Base-by-base conservation (phyloP, 441 rosid species). In the Jatropha podagrica region DNA sequence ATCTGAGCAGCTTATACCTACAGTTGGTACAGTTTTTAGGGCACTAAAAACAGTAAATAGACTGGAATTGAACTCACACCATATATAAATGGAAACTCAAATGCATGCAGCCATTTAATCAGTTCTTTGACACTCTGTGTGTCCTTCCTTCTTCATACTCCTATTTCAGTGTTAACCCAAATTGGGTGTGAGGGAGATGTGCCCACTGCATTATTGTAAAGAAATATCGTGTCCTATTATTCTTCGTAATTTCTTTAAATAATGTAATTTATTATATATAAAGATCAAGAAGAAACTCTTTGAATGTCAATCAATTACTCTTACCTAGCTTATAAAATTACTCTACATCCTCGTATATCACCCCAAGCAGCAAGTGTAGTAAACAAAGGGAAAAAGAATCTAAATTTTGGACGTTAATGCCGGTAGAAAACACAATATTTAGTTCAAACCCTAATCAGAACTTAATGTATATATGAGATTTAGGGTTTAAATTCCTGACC, bases 181-280 rank as follows among this genome's bases (percentile, higher is more conserved):
- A 69, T 3, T 60, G 65, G 51, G 66, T 54, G 41, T 9, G 71
- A 56, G 75, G 79, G 46, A 77, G 75, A 77, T 77, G 72, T 17
- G 79, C 79, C 79, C 75, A 77, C 78, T 76, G 74, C 68, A 69
- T 64, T 5, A 0, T 68, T 20, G 1, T 11, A 8, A 62, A 32
- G n/a, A 49, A 37, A 38, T 5, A 37, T 23, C 1, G 5, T 5
- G 11, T 37, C 46, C 37, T 64, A 2, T 64, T 38, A 3, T 46
- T 20, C 0, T 46, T 68, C 0, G 32, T 60, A 60, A 26, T 60
- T 56, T 56, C 26, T 3, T 20, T 23, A 56, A 56, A 42, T 42
- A 5, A 44, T 32, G 48, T 44, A 6, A 44, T 44, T 2, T 58
- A 5, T 17, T n/a, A 20, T 7, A 56, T 4, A 18, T 56, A 56